Base-by-base conservation (phyloP, 2,329 filamentous ascomycete genomes). In the Pseudopyricularia javanii region DNA sequence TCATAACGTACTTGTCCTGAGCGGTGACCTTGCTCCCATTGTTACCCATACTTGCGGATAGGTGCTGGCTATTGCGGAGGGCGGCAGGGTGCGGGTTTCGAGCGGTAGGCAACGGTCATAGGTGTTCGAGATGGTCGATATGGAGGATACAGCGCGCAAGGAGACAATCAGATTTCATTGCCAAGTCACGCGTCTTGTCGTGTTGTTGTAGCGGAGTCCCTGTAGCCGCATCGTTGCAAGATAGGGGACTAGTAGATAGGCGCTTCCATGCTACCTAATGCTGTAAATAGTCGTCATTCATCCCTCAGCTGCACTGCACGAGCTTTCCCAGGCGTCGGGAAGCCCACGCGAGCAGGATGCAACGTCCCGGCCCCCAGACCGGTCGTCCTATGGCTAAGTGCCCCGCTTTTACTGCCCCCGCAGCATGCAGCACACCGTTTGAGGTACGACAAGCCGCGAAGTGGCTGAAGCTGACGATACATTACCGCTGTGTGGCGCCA, bases 1-100 rank as follows among this genome's bases (percentile, higher is more conserved):
- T 17, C 30, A 8, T 50, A 34, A 50, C 79, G 61, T 65, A 95
- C 91, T 89, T 90, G 72, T 97, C 91, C 73, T 96, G 91, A 62
- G 74, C 75, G 55, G 79, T 82, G 56, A 82, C 74, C 64, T 76
- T 76, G 66, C 79, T 81, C 51, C 71, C 61, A 58, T 68, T 75
- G 60, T 74, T 76, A 34, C 78, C 78, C 78, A 82, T 82, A 33
- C 45, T 60, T 51, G 47, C 52, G 37, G 48, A 28, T 20, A 51
- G 28, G 40, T 20, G 20, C 22, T 45, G 22, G n/a, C 40, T 45
- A 20, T 15, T 17, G 40, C 15, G 7, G 11, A 45, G 22, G 14
- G 40, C 22, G 24, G 40, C 40, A 24, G 24, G 24, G 24, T 20
- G 24, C 12, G 40, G 20, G 2, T 22, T 45, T 45, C 40, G 24